Evolutionary conservation across 2,329 filamentous ascomycete genomes (phyloP).

Genomic region (Ceratocystis papillata): DNA sequence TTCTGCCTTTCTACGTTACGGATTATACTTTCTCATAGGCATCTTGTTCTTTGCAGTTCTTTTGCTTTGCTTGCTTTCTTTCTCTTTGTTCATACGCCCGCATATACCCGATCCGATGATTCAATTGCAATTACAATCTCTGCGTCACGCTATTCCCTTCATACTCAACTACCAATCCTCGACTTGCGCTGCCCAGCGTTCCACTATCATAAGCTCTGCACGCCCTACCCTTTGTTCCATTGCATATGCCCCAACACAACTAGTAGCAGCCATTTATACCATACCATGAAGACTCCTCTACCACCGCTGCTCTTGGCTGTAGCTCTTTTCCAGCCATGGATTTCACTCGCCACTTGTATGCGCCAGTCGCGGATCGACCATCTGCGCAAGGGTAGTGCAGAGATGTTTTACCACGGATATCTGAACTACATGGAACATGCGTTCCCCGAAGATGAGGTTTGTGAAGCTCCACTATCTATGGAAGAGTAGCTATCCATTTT

Average conservation of each 20-base stretch:
- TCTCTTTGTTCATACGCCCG: neutral
- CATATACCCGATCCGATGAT: constrained; percentile 22
- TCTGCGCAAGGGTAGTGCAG: constrained; percentile 50
- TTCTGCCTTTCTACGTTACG: neutral
- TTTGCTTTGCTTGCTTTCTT: neutral
- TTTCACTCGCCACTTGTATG: constrained; percentile 43
- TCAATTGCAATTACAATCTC: constrained; percentile 16
- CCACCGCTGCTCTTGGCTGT: neutral
- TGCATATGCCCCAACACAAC: neutral
- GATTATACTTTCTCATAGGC: neutral
- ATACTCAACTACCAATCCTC: constrained; percentile 12
- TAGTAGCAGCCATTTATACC: neutral
- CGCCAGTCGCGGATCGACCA: constrained; percentile 43
- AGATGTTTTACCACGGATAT: constrained; percentile 95
- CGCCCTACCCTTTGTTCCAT: neutral
- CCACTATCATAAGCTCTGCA: neutral
- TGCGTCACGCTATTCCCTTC: constrained; percentile 16
- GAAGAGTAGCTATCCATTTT: neutral
- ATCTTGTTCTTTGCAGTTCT: neutral
- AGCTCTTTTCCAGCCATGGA: constrained; percentile 28
- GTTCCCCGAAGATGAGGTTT: constrained; percentile 85
- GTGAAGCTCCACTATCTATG: constrained; percentile 10
- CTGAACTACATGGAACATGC: constrained; percentile 89
- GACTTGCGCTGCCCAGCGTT: neutral
- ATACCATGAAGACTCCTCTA: neutral